Conservation (phyloP, 331 rosid genomes). For the Ulmus americana region DNA sequence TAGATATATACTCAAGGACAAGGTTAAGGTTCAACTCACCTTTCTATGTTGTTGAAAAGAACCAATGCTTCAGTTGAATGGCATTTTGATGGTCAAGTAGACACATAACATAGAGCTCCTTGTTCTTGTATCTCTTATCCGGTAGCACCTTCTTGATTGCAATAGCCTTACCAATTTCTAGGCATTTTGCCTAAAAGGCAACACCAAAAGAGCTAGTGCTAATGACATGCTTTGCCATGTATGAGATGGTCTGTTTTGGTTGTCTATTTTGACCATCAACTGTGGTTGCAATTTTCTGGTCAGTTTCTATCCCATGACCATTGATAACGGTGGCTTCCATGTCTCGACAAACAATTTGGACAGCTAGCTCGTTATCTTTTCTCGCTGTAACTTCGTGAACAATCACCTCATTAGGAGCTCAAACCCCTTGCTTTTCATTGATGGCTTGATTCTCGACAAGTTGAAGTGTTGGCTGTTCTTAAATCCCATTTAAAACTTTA, state of each 20-base stretch:
- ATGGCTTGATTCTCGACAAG: no score
- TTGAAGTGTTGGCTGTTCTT: no score
- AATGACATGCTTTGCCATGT: slow-evolving; percentile 89
- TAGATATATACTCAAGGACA: slow-evolving; percentile 72
- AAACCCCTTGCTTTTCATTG: no score
- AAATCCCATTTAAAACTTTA: no score
- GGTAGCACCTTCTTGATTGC: slow-evolving; percentile 86
- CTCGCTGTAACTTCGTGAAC: no score
- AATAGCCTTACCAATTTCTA: slow-evolving; percentile 73
- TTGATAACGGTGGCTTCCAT: slow-evolving; percentile 50
- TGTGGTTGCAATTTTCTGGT: slow-evolving; percentile 68
- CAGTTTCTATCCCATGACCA: slow-evolving; percentile 77
- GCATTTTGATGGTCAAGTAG: slow-evolving; percentile 69
- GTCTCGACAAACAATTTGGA: slow-evolving; percentile 30
- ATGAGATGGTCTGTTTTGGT: slow-evolving; percentile 82
- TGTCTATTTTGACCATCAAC: slow-evolving; percentile 69
- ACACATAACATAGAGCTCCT: slow-evolving; percentile 83
- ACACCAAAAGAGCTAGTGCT: slow-evolving; percentile 91
- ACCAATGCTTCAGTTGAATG: slow-evolving; percentile 65
- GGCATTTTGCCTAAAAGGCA: slow-evolving; percentile 85
- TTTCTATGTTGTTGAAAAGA: slow-evolving; percentile 78
- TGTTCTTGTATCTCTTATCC: slow-evolving; percentile 84
- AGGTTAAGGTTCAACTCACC: slow-evolving; percentile 87
- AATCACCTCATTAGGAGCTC: no score
- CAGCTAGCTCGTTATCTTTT: no score